Base-by-base conservation (phyloP, 2,329 filamentous ascomycete genomes). In the Trichoderma pleuroti region DNA sequence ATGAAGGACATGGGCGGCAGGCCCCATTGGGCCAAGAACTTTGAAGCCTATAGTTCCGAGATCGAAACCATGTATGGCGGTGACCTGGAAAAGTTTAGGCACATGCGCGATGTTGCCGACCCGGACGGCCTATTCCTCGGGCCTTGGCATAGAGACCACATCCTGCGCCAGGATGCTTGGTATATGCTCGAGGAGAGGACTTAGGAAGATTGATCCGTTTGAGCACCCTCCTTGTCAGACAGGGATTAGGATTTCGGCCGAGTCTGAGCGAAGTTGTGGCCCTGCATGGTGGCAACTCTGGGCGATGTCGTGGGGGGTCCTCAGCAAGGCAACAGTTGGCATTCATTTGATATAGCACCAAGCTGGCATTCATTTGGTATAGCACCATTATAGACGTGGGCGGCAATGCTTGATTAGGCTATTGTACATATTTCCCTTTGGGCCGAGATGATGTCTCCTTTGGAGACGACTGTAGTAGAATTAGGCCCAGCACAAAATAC, bases 21-120 rank as follows among this genome's bases (percentile, higher is more conserved):
- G 59, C 94, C 94, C 21, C 94, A 97, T 81, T 97, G 94, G 93
- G 94, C 94, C 9, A 97, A 97, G 86, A 97, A 97, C 79, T 97
- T 97, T 80, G 83, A 85, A 60, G 85, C 86, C 10, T 85, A 87
- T 5, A 85, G 87, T 12, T 76, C 83, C 0, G 88, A 92, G 34
- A 85, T 97, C 56, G 86, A 88, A 71, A 79, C 80, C 1, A 88
- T 93, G 79, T 97, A 96, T 78, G 91, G 91, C 52, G 80, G 85
- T n/a, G 83, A 90, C 61, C 83, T 97, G 71, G 81, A 85, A 21
- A 82, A 87, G 60, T 97, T 91, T 87, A 84, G 91, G 52, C 82
- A 85, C 32, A 85, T 97, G 8, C 86, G 94, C 67, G 85, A 91
- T 71, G 85, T 89, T 66, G 89, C 88, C 39, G 93, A 97, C 77